phyloP scores from a whole-genome alignment of 352 stramenopile species.

The Phytopythium sindhum region DNA sequence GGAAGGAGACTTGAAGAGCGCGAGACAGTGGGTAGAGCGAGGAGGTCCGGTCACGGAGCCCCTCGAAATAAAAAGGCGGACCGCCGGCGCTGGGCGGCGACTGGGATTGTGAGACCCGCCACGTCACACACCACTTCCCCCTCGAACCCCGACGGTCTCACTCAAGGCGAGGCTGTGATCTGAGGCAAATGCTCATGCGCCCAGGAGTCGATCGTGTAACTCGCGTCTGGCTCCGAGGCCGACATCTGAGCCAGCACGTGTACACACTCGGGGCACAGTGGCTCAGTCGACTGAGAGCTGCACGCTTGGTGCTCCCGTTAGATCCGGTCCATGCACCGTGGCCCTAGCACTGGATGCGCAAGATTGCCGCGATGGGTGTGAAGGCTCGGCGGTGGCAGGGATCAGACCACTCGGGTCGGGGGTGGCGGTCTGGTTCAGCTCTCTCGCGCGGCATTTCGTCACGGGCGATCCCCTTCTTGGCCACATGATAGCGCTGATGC shows the following conservation, averaged over 20 bases:
- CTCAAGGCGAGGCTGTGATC: too few relatives aligned
- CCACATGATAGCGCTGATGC: neutral
- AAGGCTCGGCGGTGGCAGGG: neutral
- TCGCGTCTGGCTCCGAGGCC: neutral
- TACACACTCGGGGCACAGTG: neutral
- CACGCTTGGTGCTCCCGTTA: neutral
- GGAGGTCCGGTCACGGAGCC: slow-evolving; percentile 2
- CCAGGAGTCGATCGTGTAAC: too few relatives aligned
- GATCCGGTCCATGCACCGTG: neutral
- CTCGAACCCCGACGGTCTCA: too few relatives aligned
- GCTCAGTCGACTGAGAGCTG: neutral
- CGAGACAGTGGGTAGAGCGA: slow-evolving; percentile 1
- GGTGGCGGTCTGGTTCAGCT: neutral
- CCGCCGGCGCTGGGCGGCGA: neutral
- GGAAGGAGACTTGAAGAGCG: slow-evolving; percentile 8
- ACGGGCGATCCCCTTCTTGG: neutral
- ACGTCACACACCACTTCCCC: slow-evolving; percentile 6
- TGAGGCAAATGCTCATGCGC: neutral
- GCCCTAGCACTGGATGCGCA: neutral
- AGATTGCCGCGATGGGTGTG: neutral
- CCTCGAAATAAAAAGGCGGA: neutral
- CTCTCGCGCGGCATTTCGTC: neutral
- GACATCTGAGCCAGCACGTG: neutral
- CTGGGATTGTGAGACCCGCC: slow-evolving; percentile 5
- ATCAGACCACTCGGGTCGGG: neutral